Evolutionary conservation across 192 early-diverging fungal species (phyloP).

Genomic region (Paraglomus brasilianum): DNA sequence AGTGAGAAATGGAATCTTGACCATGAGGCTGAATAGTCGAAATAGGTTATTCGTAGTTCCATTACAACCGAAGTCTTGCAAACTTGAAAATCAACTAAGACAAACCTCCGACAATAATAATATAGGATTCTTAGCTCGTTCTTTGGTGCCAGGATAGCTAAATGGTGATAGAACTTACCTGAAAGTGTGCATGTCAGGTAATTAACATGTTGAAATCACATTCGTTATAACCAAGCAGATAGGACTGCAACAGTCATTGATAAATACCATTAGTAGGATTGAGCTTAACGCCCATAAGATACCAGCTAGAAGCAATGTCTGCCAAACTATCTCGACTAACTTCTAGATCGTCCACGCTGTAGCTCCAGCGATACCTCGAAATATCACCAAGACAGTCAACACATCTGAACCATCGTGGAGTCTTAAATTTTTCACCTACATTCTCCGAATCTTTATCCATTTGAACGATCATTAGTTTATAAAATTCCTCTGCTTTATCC

Average conservation of each 20-base stretch:
- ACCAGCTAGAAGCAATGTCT: slow-evolving; percentile 34
- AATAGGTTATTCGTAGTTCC: slow-evolving; percentile 10
- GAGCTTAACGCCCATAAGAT: slow-evolving; percentile 39
- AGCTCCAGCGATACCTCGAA: slow-evolving; percentile 51
- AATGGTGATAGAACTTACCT: slow-evolving; percentile 54
- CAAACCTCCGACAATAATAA: slow-evolving; percentile 44
- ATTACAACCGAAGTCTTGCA: not conserved
- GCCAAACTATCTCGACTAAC: slow-evolving; percentile 33
- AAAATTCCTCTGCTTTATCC: slow-evolving; percentile 47
- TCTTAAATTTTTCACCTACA: slow-evolving; percentile 17
- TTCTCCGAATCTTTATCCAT: slow-evolving; percentile 31
- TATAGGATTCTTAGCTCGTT: slow-evolving; percentile 36
- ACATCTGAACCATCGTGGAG: slow-evolving; percentile 50
- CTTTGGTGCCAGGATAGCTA: slow-evolving; percentile 43
- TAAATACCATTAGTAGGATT: slow-evolving; percentile 44
- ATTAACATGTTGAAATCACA: not conserved
- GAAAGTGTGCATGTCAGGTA: not conserved
- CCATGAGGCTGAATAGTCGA: slow-evolving; percentile 46
- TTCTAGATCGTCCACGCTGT: slow-evolving; percentile 36
- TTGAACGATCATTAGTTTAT: slow-evolving; percentile 39
- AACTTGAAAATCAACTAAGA: not conserved
- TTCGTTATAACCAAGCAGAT: not conserved
- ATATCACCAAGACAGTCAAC: slow-evolving; percentile 50
- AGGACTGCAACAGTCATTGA: slow-evolving; percentile 32
- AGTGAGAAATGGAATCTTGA: slow-evolving; percentile 49